Percentiles rank a stretch among this genome's conserved stretches.
These are phyloP conservation scores for Trichothecium sympodiale DNA, from an alignment of 2,329 filamentous ascomycete species.

Conservation along the genomic window DNA sequence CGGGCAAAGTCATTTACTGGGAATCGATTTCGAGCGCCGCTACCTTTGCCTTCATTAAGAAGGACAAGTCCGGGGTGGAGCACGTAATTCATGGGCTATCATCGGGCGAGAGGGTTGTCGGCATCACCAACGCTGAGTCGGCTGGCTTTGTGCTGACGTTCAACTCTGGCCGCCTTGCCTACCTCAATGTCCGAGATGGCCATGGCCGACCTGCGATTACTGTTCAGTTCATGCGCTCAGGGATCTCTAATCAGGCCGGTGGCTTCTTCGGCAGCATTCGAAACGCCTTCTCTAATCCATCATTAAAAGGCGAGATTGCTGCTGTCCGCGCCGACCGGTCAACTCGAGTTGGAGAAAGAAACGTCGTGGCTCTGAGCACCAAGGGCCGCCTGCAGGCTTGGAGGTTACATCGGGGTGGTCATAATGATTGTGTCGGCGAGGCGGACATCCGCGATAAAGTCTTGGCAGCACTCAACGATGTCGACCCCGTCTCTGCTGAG, in stretches of 20 bases:
- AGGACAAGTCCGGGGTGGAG: constrained; percentile 72
- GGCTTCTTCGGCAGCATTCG: constrained; percentile 76
- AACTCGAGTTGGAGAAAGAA: constrained; percentile 68
- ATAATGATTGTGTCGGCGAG: constrained; percentile 63
- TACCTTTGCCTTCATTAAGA: constrained; percentile 70
- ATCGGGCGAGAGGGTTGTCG: constrained; percentile 65
- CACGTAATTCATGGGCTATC: constrained; percentile 62
- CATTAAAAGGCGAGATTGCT: constrained; percentile 65
- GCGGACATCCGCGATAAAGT: constrained; percentile 59
- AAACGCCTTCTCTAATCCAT: constrained; percentile 59
- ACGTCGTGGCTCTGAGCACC: constrained; percentile 67
- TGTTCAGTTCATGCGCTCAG: constrained; percentile 63
- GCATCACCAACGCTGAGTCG: constrained; percentile 71
- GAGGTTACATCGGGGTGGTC: constrained; percentile 81
- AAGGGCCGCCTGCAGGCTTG: constrained; percentile 73
- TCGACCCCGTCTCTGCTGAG: constrained; percentile 35
- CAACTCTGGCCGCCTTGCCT: constrained; percentile 76
- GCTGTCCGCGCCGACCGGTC: constrained; percentile 67
- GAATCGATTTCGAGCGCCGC: constrained; percentile 87
- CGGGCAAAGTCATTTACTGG: constrained; percentile 85
- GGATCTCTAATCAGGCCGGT: constrained; percentile 40
- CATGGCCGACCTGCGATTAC: constrained; percentile 77
- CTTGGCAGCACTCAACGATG: constrained; percentile 46
- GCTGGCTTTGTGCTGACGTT: constrained; percentile 80
- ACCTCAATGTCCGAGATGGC: constrained; percentile 73